phyloP scores from a whole-genome alignment of 768 basidiomycete species.

The Sistotremastrum suecicum region DNA sequence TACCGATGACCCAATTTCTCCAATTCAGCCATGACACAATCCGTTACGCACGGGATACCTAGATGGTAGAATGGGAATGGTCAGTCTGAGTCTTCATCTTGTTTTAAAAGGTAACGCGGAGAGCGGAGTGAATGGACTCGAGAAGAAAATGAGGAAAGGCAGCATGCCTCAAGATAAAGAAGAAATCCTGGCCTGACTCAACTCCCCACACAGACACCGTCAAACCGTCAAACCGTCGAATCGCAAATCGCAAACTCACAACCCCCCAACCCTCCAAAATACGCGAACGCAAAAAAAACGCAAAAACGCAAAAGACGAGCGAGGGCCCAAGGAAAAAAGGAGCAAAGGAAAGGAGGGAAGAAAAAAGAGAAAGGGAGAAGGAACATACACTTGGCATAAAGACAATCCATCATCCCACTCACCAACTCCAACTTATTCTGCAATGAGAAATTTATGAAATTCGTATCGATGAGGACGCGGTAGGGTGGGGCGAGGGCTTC shows the following conservation, averaged over 20 bases:
- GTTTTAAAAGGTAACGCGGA: too few relatives aligned
- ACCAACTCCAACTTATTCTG: slow-evolving; percentile 96
- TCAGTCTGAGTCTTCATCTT: neutral
- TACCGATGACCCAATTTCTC: slow-evolving; percentile 96
- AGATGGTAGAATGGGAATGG: neutral
- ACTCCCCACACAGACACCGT: too few relatives aligned
- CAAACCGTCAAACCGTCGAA: too few relatives aligned
- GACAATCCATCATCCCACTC: slow-evolving; percentile 98
- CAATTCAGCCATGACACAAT: slow-evolving; percentile 96
- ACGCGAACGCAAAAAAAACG: neutral
- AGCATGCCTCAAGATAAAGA: neutral
- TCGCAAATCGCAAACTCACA: too few relatives aligned
- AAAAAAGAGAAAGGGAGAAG: slow-evolving; percentile 2
- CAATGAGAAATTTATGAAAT: slow-evolving; percentile 97
- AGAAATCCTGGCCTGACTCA: too few relatives aligned
- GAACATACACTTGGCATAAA: slow-evolving; percentile 86
- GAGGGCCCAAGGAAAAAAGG: neutral
- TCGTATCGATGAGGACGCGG: slow-evolving; percentile 94
- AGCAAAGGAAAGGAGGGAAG: slow-evolving; percentile 4
- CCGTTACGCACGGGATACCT: slow-evolving; percentile 99
- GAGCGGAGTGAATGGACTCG: neutral
- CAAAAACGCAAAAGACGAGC: neutral
- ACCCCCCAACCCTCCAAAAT: too few relatives aligned
- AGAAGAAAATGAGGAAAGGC: neutral
- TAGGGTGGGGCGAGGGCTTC: slow-evolving; percentile 93